phyloP scores from a whole-genome alignment of 257 asterid genomes.

The Capsicum chinense region DNA sequence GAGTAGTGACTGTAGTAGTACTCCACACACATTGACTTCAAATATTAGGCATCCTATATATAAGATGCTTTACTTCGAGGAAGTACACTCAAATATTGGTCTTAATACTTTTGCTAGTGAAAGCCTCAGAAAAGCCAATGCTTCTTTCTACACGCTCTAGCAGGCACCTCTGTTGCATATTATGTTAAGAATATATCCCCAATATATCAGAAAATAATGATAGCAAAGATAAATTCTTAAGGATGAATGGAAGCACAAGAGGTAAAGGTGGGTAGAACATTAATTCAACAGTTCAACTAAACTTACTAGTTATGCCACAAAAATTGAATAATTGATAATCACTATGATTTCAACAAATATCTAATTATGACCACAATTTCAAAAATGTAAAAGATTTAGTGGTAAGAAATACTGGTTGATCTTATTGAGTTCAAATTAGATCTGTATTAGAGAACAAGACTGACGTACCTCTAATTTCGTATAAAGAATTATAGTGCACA shows the following conservation, averaged over 20 bases:
- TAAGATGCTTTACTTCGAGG: background rate
- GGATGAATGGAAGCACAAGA: background rate
- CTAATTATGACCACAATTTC: background rate
- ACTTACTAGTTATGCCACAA: background rate
- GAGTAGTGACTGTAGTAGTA: background rate
- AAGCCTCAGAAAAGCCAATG: slow-evolving; percentile 70
- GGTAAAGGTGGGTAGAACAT: background rate
- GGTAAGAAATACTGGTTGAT: background rate
- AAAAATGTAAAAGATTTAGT: background rate
- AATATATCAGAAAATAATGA: slow-evolving; percentile 13
- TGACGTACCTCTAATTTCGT: slow-evolving; percentile 76
- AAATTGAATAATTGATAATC: background rate
- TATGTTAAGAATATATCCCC: background rate
- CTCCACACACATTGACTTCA: background rate
- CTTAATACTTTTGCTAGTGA: background rate
- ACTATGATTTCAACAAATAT: background rate
- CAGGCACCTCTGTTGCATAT: slow-evolving; percentile 67
- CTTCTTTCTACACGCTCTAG: slow-evolving; percentile 64
- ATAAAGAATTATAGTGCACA: slow-evolving; percentile 84
- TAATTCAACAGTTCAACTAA: background rate
- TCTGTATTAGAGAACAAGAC: background rate
- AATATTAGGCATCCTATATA: background rate
- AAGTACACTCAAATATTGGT: background rate
- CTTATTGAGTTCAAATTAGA: background rate
- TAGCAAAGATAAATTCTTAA: background rate